Evolutionary conservation across 805 yeast species (phyloP).

Genomic region (Candida dajiaensis): DNA sequence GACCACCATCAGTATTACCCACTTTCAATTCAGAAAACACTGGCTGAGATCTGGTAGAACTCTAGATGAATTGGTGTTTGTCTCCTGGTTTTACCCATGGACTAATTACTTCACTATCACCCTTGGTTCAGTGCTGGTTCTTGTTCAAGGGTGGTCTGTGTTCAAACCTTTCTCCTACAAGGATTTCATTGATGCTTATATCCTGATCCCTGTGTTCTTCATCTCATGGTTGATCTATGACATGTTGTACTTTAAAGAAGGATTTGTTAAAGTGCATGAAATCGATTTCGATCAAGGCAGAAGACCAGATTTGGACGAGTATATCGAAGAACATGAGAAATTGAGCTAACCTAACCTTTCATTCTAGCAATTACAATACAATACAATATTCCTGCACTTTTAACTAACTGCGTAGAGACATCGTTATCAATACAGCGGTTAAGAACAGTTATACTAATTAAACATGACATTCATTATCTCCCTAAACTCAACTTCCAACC

Average conservation of each 20-base stretch:
- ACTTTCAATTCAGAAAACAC: slow-evolving; percentile 62
- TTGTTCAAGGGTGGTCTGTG: slow-evolving; percentile 45
- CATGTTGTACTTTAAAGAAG: slow-evolving; percentile 34
- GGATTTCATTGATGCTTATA: slow-evolving; percentile 53
- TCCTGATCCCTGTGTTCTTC: slow-evolving; percentile 52
- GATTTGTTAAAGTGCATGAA: slow-evolving; percentile 34
- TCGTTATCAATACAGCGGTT: too few relatives aligned
- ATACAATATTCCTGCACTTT: too few relatives aligned
- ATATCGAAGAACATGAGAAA: background rate
- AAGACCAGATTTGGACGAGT: slow-evolving; percentile 32
- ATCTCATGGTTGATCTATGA: slow-evolving; percentile 35
- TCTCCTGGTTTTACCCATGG: slow-evolving; percentile 47
- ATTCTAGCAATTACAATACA: too few relatives aligned
- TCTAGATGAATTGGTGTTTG: slow-evolving; percentile 63
- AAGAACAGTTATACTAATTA: too few relatives aligned
- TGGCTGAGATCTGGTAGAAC: slow-evolving; percentile 54
- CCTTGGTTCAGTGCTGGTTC: slow-evolving; percentile 32
- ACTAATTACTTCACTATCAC: slow-evolving; percentile 34
- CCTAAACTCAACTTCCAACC: slow-evolving; percentile 33
- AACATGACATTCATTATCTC: slow-evolving; percentile 5
- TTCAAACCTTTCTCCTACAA: slow-evolving; percentile 45
- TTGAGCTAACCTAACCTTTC: background rate
- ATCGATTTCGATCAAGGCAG: slow-evolving; percentile 47
- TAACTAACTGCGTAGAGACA: background rate
- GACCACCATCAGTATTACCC: slow-evolving; percentile 57